Base-by-base conservation (phyloP, 1,284 basidiomycete genomes). In the Peniophora sp. region DNA sequence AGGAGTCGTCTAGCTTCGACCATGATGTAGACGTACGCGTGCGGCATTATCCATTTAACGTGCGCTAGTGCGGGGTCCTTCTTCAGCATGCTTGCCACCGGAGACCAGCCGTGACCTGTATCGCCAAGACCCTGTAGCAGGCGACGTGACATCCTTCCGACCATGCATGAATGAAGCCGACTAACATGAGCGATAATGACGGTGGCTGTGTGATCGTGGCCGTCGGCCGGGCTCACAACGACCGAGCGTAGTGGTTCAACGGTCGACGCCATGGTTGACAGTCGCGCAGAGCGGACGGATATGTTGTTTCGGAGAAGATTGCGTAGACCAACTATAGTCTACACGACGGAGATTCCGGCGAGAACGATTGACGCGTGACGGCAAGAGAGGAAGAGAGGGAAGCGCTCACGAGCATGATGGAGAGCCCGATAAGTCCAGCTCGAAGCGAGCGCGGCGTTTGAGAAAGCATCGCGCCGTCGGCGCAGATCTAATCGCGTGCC, bases 171-270 rank as follows among this genome's bases (percentile, higher is more conserved):
- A 22, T 41, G 27, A 35, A n/a, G 11, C 46, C 35, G 24, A 69
- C 83, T 59, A 64, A 92, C 88, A 74, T 96, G 93, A 35, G 91
- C 70, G 65, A 95, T 92, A 61, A 96, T 88, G 56, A 95, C 81
- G 2, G 90, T 93, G 3, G 91, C 90, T 2, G 88, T 85, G 66
- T 95, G 92, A 56, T 78, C 81, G 36, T 69, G 61, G 42, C 69
- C 61, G 6, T 32, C 27, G 5, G 12, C 27, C 22, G 88, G 72
- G 20, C 74, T 70, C 34, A 88, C 69, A 18, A 73, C 68, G 53
- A 87, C 62, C 59, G 64, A 70, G 59, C 76, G 73, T 37, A 82
- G 66, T 18, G 73, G 62, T 42, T 62, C 58, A 17, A 68, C 55
- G 20, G 66, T 59, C 44, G 27, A 32, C 27, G 67, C 52, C 67